These are phyloP conservation scores for Pestalotiopsis sp. DNA, from an alignment of 2,329 filamentous ascomycete genomes.

Conservation along the genomic window DNA sequence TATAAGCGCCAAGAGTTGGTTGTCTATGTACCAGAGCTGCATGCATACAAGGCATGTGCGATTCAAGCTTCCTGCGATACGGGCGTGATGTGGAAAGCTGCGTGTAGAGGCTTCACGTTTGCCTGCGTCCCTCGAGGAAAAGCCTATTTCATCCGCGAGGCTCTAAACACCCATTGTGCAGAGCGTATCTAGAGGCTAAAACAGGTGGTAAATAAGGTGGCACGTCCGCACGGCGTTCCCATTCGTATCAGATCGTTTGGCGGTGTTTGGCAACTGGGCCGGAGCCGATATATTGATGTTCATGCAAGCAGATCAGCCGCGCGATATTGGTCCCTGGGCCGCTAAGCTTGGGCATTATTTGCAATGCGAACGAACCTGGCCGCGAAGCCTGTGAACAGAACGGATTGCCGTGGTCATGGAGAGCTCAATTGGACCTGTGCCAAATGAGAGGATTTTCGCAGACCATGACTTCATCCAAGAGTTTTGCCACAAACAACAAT, in stretches of 20 bases:
- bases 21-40: too few species aligned
- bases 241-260: not conserved
- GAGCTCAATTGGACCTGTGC: not conserved
- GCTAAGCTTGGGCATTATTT: not conserved
- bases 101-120: not conserved
- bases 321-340: not conserved
- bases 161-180: not conserved
- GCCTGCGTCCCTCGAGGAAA: not conserved
- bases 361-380: not conserved
- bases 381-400: not conserved
- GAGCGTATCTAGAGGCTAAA: not conserved
- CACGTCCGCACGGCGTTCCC: not conserved
- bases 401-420: not conserved
- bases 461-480: not conserved
- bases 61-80: not conserved
- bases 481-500: not conserved
- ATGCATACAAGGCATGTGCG: not conserved
- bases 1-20: not conserved
- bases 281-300: constrained; percentile 1
- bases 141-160: constrained; percentile 1
- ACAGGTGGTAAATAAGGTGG: not conserved
- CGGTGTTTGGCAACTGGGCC: not conserved
- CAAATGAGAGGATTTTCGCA: not conserved
- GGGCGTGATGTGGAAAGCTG: not conserved
- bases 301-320: constrained; percentile 3